These are phyloP conservation scores for Ogataea pilisensis DNA, from an alignment of 805 yeast species.

Conservation along the genomic window DNA sequence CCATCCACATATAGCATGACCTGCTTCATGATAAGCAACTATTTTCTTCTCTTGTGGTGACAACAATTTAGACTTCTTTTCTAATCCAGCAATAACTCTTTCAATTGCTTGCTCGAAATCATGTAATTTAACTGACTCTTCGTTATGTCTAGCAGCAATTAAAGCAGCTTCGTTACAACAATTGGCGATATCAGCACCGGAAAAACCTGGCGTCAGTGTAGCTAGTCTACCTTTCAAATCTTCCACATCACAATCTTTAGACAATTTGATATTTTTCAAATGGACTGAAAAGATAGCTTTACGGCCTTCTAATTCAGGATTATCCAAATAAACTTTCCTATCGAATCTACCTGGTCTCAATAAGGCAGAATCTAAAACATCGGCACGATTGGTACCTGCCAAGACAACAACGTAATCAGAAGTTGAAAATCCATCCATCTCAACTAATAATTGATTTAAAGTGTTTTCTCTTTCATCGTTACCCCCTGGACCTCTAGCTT, in stretches of 20 bases:
- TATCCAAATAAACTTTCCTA: constrained; percentile 80
- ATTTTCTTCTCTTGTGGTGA: constrained; percentile 76
- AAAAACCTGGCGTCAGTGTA: constrained; percentile 90
- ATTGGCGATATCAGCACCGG: constrained; percentile 96
- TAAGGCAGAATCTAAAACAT: constrained; percentile 83
- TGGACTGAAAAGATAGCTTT: constrained; percentile 83
- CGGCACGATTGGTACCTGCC: constrained; percentile 94
- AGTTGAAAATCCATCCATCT: constrained; percentile 92
- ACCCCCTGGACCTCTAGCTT: constrained; percentile 68
- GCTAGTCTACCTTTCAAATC: constrained; percentile 79
- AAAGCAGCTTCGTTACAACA: constrained; percentile 93
- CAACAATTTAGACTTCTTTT: constrained; percentile 74
- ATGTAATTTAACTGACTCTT: constrained; percentile 52
- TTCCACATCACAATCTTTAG: constrained; percentile 43
- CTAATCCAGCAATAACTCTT: constrained; percentile 92
- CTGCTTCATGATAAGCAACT: constrained; percentile 95
- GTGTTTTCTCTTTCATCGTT: constrained; percentile 95
- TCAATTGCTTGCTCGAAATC: constrained; percentile 94
- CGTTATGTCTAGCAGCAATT: constrained; percentile 80
- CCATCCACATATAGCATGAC: constrained; percentile 97
- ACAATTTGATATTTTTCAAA: constrained; percentile 53
- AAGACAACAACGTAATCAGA: constrained; percentile 87
- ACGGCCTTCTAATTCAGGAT: constrained; percentile 87
- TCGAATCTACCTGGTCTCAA: constrained; percentile 95
- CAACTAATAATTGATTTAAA: constrained; percentile 85